These are phyloP conservation scores for Leucaena leucocephala DNA, from an alignment of 306 rosid species.

Conservation along the genomic window DNA sequence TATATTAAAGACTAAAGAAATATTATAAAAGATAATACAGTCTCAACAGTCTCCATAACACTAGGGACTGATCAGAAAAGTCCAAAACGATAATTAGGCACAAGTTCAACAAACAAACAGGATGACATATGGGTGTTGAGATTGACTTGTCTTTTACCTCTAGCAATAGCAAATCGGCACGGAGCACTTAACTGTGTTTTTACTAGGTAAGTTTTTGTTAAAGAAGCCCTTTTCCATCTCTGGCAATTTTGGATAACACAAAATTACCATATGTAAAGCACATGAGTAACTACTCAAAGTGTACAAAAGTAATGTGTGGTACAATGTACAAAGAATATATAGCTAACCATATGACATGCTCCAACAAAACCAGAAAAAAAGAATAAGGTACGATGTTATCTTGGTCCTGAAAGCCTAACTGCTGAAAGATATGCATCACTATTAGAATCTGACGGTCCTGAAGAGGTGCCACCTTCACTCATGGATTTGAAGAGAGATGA, in stretches of 20 bases:
- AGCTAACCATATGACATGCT: background rate
- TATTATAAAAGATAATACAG: background rate
- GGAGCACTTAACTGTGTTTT: background rate
- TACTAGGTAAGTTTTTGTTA: background rate
- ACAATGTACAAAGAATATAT: constrained; percentile 4
- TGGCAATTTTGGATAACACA: background rate
- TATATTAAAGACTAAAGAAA: no score
- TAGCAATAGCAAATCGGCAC: background rate
- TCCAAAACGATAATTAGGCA: background rate
- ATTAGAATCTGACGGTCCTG: constrained; percentile 75
- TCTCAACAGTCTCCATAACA: background rate
- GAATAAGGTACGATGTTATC: constrained; percentile 38
- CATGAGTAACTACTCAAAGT: background rate
- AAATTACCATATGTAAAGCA: background rate
- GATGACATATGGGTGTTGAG: background rate
- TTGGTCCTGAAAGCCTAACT: constrained; percentile 80
- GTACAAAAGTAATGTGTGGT: background rate
- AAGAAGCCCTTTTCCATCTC: background rate
- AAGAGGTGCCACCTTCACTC: constrained; percentile 71
- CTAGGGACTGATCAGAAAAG: background rate
- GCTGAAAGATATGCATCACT: constrained; percentile 74
- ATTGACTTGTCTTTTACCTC: background rate
- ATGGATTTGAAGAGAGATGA: constrained; percentile 50
- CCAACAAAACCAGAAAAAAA: background rate
- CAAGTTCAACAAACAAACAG: background rate